Evolutionary conservation across 768 basidiomycete genomes (phyloP).

Genomic region (Mycena polygramma): DNA sequence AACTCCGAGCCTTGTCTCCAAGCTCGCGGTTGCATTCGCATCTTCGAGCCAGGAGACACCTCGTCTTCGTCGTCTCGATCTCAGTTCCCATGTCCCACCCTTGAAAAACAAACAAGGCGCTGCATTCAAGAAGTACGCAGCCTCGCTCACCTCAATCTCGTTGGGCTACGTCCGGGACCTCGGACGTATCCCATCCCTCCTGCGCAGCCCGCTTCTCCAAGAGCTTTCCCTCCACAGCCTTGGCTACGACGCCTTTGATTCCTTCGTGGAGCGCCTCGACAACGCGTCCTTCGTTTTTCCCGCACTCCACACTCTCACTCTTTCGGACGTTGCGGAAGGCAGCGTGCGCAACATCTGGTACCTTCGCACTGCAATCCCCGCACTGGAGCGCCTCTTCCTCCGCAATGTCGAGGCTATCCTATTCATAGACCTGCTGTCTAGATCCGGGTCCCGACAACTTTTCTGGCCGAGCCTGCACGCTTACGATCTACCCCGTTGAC

Average conservation of each 20-base stretch:
- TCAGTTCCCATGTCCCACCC: slow-evolving; percentile 5
- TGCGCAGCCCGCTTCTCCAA: slow-evolving; percentile 5
- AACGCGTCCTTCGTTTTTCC: not conserved
- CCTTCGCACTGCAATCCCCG: slow-evolving; percentile 11
- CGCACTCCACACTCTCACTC: slow-evolving; percentile 3
- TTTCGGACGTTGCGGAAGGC: not conserved
- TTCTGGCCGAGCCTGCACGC: not conserved
- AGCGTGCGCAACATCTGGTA: not conserved
- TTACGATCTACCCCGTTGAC: slow-evolving; percentile 6
- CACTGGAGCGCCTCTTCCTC: slow-evolving; percentile 3
- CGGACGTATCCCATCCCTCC: slow-evolving; percentile 14
- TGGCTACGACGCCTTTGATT: slow-evolving; percentile 2
- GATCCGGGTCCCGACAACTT: slow-evolving; percentile 2
- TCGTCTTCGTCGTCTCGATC: slow-evolving; percentile 13
- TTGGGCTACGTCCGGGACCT: slow-evolving; percentile 7
- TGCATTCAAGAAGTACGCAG: slow-evolving; percentile 10
- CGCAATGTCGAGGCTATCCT: not conserved
- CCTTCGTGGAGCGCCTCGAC: slow-evolving; percentile 9
- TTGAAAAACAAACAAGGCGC: slow-evolving; percentile 2
- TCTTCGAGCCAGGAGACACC: slow-evolving; percentile 4
- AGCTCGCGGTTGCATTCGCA: slow-evolving; percentile 12
- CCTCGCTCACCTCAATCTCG: slow-evolving; percentile 14
- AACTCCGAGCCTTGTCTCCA: slow-evolving; percentile 9
- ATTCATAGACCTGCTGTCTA: slow-evolving; percentile 9
- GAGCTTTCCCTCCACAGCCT: slow-evolving; percentile 3